phyloP scores from a whole-genome alignment of 805 yeast genomes.

The Candida endomychidarum region DNA sequence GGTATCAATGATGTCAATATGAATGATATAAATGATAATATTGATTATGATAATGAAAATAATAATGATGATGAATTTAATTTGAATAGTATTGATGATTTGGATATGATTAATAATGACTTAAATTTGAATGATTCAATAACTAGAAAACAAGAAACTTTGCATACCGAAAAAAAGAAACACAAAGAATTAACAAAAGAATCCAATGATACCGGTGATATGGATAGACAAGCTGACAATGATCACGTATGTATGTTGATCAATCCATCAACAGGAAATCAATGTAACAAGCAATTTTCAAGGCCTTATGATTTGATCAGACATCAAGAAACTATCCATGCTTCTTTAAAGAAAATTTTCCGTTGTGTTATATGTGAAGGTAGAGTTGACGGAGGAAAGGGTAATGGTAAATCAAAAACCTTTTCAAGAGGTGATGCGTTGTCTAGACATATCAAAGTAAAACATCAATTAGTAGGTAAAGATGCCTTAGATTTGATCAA shows the following conservation, averaged over 20 bases:
- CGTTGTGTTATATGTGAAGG: conserved; percentile 49
- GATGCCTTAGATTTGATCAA: conserved; percentile 72
- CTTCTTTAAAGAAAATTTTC: conserved; percentile 44
- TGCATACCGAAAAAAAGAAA: conserved; percentile 2
- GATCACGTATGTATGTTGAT: conserved; percentile 59
- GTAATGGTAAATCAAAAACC: conserved; percentile 51
- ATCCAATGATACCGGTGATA: conserved; percentile 8
- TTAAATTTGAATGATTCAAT: not conserved
- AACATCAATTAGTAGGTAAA: conserved; percentile 70
- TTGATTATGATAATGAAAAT: conserved; percentile 4
- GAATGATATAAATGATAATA: conserved; percentile 5
- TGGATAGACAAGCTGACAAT: conserved; percentile 34
- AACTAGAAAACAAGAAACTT: not conserved
- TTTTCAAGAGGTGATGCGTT: conserved; percentile 48
- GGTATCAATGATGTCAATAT: conserved; percentile 15
- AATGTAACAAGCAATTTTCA: conserved; percentile 79
- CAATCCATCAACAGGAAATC: conserved; percentile 59
- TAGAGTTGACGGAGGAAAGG: conserved; percentile 45
- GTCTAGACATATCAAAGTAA: conserved; percentile 62
- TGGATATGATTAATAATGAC: conserved; percentile 5
- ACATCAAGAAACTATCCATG: conserved; percentile 51
- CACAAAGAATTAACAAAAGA: conserved; percentile 1
- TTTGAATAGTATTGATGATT: conserved; percentile 2
- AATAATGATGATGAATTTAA: conserved; percentile 1
- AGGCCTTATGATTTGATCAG: conserved; percentile 54